Base-by-base conservation (phyloP, 768 basidiomycete species). In the Leccinum rimulosum region DNA sequence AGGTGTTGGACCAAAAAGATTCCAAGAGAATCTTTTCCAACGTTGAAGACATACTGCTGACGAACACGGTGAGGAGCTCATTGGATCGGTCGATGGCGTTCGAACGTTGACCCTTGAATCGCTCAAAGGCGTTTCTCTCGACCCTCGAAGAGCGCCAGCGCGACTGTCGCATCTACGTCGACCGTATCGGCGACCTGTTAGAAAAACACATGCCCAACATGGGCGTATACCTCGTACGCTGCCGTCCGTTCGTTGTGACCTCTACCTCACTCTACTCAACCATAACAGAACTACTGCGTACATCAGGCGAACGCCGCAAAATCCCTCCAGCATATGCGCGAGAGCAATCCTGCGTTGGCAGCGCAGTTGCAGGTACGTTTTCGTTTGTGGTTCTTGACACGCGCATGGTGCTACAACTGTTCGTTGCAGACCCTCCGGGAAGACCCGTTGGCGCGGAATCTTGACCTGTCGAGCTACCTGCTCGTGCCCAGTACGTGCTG, bases 111-210 rank as follows among this genome's bases (percentile, higher is more conserved):
- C 17, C 15, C 53, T 22, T 3, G 51, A 40, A 45, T 40, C 10
- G 3, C 3, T 55, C 19, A 9, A 54, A 91, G 89, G 81, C 86
- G 0, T 94, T 98, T 70, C 75, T 95, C 58, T 95, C 93, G 62
- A 86, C 85, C 17, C 79, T 98, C 7, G 96, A 99, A 70, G 91
- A 93, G 61, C 82, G 95, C 4, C 96, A 98, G 71, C 92, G 89
- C 65, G 86, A 89, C 9, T 94, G 91, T 65, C 79, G 96, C n/a
- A 75, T 99, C 33, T 99, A 98, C 66, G 79, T 98, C 27, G 92
- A 95, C 72, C 80, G 77, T 25, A 89, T 98, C 35, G 94, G 93
- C 2, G 95, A 98, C 70, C 82, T 97, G 55, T 73, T 98, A 36
- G 75, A 86, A 49, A 79, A 72, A 38, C 85, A 95, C 68, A 84